phyloP scores from a whole-genome alignment of 2,329 filamentous ascomycete genomes.

The Fusarium piperis region DNA sequence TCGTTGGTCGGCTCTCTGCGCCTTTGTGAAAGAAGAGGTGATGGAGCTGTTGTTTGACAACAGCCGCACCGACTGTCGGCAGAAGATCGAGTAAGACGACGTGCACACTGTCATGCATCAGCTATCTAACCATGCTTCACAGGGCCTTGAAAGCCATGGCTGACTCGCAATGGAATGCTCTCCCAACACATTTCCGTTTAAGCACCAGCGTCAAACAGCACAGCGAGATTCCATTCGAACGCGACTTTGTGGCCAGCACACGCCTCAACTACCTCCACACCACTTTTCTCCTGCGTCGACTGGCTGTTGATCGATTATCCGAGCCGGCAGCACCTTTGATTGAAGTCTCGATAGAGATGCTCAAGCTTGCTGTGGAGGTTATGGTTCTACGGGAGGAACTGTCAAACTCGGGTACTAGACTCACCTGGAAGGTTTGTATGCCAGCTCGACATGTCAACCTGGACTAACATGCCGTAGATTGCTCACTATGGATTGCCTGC shows the following conservation, averaged over 20 bases:
- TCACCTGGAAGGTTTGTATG: background rate
- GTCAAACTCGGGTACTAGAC: background rate
- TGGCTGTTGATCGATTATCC: background rate
- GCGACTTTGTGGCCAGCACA: background rate
- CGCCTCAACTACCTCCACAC: background rate
- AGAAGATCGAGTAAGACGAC: background rate
- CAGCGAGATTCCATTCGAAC: background rate
- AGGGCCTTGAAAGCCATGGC: background rate
- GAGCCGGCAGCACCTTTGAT: background rate
- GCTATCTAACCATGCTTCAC: background rate
- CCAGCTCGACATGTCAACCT: background rate
- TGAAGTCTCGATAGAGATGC: background rate
- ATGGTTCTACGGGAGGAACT: background rate
- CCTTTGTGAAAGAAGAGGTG: background rate
- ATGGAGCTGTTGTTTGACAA: background rate
- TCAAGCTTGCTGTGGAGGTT: background rate
- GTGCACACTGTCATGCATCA: rapidly evolving
- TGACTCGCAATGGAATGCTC: background rate
- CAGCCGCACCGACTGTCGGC: background rate
- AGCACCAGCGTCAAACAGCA: background rate
- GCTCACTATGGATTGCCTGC: background rate
- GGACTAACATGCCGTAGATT: background rate
- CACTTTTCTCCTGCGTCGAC: background rate
- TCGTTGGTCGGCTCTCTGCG: background rate
- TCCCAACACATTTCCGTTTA: background rate